Base-by-base conservation (phyloP, 495 filamentous ascomycete species). In the Penicillium psychrofluorescens region DNA sequence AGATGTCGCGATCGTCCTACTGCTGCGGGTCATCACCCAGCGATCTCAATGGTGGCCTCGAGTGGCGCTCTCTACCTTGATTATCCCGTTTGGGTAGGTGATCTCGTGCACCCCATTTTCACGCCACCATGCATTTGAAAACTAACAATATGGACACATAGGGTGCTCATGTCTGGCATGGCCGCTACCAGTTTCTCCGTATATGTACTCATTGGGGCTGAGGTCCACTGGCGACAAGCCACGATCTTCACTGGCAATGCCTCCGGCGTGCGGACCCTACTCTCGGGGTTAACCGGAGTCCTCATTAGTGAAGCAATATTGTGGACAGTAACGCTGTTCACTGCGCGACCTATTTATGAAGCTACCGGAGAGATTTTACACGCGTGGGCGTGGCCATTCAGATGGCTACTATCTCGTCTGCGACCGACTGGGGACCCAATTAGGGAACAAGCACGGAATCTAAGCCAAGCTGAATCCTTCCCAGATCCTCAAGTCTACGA, bases 151-250 rank as follows among this genome's bases (percentile, higher is more conserved):
- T 6, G 2, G 31, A 42, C 2, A n/a, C 41, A 9, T 50, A 64
- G 61, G 50, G 51, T 67, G 8, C 40, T 55, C 9, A 57, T 67
- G 32, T 63, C 59, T 39, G 54, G 52, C 16, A 67, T 67, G 64
- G 50, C 62, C 40, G 48, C 64, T 16, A 52, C 63, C n/a, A 66
- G 65, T 35, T 53, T 53, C 39, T 66, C 61, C 35, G 66, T 68
- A 45, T 68, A 53, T 32, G 43, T 65, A 40, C 51, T 55, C 1
- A 63, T 58, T 35, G 63, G 65, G 7, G 63, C 65, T 11, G 65
- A 68, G 36, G 66, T 68, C 30, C 63, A 68, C 54, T 68, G 65
- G 65, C 54, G 54, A 39, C 63, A 66, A 35, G 63, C 62, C 30
- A 54, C 50, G 15, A 49, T 53, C 29, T 60, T 65, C 46, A 58